These are phyloP conservation scores for Stagonosporopsis chrysanthemi DNA, from an alignment of 2,329 filamentous ascomycete species.

Conservation along the genomic window DNA sequence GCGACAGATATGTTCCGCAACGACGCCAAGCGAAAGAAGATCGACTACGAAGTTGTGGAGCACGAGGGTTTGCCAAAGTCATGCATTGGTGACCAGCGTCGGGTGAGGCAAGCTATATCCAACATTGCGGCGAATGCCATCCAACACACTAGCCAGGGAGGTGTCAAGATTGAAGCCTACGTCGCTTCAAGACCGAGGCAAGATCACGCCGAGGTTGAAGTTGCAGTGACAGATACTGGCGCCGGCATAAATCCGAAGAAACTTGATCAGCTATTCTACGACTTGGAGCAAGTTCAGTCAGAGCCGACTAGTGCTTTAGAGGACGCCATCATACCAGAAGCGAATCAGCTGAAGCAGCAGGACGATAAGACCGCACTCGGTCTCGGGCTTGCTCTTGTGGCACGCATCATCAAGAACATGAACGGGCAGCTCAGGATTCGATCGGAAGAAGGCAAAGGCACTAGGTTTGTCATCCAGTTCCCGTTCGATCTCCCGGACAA, in stretches of 20 bases:
- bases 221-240: constrained; percentile 79
- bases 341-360: constrained; percentile 40
- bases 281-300: constrained; percentile 69
- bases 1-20: constrained; percentile 76
- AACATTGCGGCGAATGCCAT: constrained; percentile 88
- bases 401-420: constrained; percentile 87
- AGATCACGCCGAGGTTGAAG: constrained; percentile 71
- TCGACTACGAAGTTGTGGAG: constrained; percentile 72
- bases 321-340: constrained; percentile 42
- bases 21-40: constrained; percentile 78
- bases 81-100: constrained; percentile 80
- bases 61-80: constrained; percentile 72
- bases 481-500: constrained; percentile 72
- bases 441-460: constrained; percentile 82
- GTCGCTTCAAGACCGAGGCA: constrained; percentile 53
- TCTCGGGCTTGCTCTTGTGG: constrained; percentile 86
- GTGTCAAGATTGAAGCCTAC: constrained; percentile 74
- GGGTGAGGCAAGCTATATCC: constrained; percentile 81
- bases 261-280: constrained; percentile 67
- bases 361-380: constrained; percentile 66
- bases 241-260: constrained; percentile 66
- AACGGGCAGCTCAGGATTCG: constrained; percentile 85
- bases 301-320: constrained; percentile 39
- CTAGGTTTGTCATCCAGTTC: constrained; percentile 80
- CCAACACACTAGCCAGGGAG: constrained; percentile 74